Conservation (phyloP, 2,329 filamentous ascomycete species). For the Aspergillus ochraceoroseus region DNA sequence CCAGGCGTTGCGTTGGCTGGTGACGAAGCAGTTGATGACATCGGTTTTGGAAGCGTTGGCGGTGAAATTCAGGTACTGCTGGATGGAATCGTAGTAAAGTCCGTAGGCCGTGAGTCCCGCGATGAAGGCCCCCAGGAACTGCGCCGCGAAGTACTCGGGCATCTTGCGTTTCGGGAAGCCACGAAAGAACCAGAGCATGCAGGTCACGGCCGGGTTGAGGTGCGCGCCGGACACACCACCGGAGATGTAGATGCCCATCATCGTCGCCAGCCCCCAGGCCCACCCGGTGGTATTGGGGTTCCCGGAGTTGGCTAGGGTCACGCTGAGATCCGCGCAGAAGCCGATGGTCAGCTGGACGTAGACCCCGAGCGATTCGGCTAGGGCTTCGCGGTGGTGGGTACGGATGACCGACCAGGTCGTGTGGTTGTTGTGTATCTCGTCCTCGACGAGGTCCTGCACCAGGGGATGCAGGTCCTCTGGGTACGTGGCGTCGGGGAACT, state of each 20-base stretch:
- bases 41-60: constrained; percentile 21
- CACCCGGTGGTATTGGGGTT: constrained; percentile 45
- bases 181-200: constrained; percentile 48
- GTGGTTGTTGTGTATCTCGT: constrained; percentile 49
- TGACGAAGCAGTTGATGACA: constrained; percentile 44
- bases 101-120: constrained; percentile 48
- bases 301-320: constrained; percentile 37
- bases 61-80: constrained; percentile 30
- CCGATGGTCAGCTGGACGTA: constrained; percentile 44
- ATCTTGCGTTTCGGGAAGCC: constrained; percentile 52
- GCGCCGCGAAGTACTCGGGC: constrained; percentile 49
- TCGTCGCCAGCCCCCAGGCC: constrained; percentile 54
- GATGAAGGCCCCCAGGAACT: constrained; percentile 51
- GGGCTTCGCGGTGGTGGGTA: constrained; percentile 49
- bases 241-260: constrained; percentile 48
- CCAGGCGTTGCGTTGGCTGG: constrained; percentile 41
- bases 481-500: constrained; percentile 31
- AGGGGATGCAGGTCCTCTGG: constrained; percentile 45
- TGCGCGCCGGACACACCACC: constrained; percentile 48
- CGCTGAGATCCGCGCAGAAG: constrained; percentile 48
- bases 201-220: constrained; percentile 44
- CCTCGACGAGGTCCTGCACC: constrained; percentile 41
- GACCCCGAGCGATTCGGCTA: constrained; percentile 52
- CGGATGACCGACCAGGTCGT: constrained; percentile 49
- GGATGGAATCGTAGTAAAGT: constrained; percentile 37